Conservation (phyloP, 345 rosid genomes). For the Aquilaria sinensis region DNA sequence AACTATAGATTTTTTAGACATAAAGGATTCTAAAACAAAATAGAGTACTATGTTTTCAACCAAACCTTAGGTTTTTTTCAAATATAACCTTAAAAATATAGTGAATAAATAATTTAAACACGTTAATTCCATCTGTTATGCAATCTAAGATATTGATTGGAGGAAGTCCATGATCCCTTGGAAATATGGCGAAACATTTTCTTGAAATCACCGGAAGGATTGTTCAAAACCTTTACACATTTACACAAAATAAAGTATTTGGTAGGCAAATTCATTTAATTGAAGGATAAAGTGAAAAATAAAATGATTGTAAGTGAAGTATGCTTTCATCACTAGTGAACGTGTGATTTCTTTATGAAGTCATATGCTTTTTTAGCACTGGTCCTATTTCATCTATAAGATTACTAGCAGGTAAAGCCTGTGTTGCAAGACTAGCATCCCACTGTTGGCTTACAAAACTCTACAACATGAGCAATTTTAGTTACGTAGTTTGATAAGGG, state of each 20-base stretch:
- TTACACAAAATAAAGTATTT: no score
- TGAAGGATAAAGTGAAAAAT: no score
- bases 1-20: no score
- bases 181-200: slow-evolving; percentile 22
- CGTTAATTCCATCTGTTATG: no score
- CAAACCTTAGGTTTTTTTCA: no score
- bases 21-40: no score
- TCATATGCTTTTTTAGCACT: slow-evolving; percentile 30
- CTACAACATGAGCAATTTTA: slow-evolving; percentile 12
- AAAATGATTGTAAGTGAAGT: no score
- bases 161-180: slow-evolving; percentile 29
- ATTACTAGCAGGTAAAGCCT: slow-evolving; percentile 26
- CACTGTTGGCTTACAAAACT: slow-evolving; percentile 32
- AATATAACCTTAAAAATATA: no score
- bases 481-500: not conserved
- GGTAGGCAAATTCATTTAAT: no score
- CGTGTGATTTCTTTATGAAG: slow-evolving; percentile 34
- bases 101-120: no score
- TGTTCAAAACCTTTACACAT: slow-evolving; percentile 6
- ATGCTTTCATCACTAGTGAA: not conserved
- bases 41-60: no score
- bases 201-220: slow-evolving; percentile 22
- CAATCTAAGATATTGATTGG: slow-evolving; percentile 18
- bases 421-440: slow-evolving; percentile 32
- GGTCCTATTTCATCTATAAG: slow-evolving; percentile 20